Conservation (phyloP, 495 filamentous ascomycete species). For the Tetracladium setigerum region DNA sequence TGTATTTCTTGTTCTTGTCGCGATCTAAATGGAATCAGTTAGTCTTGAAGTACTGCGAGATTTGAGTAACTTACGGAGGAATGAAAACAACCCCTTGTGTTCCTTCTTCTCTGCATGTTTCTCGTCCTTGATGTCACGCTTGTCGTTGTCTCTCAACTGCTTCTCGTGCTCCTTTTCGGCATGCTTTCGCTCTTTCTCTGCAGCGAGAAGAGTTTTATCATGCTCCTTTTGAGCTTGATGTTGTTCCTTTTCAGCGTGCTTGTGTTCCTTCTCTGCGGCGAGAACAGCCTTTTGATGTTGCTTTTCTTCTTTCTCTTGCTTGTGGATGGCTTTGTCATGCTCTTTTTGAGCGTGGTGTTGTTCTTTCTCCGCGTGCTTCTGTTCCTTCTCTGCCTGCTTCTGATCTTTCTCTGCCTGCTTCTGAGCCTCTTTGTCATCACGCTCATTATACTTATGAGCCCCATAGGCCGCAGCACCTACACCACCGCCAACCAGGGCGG, state of each 20-base stretch:
- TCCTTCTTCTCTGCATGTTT: conserved; percentile 6
- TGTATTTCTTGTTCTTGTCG: conserved; percentile 17
- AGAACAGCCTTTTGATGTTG: no score
- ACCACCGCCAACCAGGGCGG: neutral
- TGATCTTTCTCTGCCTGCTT: neutral
- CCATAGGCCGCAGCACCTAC: conserved; percentile 3
- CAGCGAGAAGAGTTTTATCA: neutral
- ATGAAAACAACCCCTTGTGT: conserved; percentile 5
- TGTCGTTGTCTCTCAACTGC: conserved; percentile 1
- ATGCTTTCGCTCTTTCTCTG: neutral
- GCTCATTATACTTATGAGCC: neutral
- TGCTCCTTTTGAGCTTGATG: neutral
- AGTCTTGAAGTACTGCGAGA: neutral
- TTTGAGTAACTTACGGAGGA: conserved; percentile 9
- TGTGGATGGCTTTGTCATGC: neutral
- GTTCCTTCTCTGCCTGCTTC: neutral
- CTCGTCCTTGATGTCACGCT: neutral
- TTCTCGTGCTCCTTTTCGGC: conserved; percentile 6
- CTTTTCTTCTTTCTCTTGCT: neutral
- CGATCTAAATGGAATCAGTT: conserved; percentile 3
- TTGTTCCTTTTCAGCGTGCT: neutral
- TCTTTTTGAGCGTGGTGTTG: neutral
- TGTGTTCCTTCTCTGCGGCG: neutral
- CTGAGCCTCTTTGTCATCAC: neutral
- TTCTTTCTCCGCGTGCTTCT: neutral